These are phyloP conservation scores for Diphasiastrum complanatum DNA, from an alignment of 83 land plant genomes.

Conservation along the genomic window DNA sequence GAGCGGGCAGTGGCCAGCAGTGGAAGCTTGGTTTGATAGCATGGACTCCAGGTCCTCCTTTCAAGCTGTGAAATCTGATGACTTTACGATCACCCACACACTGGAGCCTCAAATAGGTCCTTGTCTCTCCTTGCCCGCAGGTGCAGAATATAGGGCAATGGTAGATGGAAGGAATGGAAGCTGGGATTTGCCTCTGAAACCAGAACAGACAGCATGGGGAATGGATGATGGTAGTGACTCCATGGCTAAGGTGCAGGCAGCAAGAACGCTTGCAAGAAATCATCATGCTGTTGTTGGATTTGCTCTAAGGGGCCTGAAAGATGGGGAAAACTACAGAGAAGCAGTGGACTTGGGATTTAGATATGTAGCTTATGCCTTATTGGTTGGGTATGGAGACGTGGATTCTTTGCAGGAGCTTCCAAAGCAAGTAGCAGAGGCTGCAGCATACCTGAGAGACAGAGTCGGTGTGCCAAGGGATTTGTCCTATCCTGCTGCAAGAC, in stretches of 20 bases:
- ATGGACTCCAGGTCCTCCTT: slow-evolving; percentile 31
- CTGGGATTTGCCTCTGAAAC: slow-evolving; percentile 35
- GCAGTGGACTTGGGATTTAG: slow-evolving; percentile 27
- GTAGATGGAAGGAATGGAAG: slow-evolving; percentile 30
- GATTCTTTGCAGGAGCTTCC: slow-evolving; percentile 1
- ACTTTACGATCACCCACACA: slow-evolving; percentile 34
- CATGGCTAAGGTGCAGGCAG: slow-evolving; percentile 26
- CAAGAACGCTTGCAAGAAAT: slow-evolving; percentile 22
- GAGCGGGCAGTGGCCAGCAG: slow-evolving; percentile 25
- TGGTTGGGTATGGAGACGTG: slow-evolving; percentile 22
- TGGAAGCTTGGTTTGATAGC: slow-evolving; percentile 32
- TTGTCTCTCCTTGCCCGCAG: slow-evolving; percentile 21
- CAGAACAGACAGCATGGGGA: slow-evolving; percentile 37
- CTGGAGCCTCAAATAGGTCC: slow-evolving; percentile 41
- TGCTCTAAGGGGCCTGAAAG: slow-evolving; percentile 21
- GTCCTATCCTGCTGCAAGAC: slow-evolving; percentile 37
- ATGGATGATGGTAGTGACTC: slow-evolving; percentile 31
- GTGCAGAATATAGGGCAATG: slow-evolving; percentile 30
- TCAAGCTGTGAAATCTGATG: slow-evolving; percentile 37
- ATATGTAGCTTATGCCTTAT: slow-evolving; percentile 29
- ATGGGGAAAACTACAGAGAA: slow-evolving; percentile 7
- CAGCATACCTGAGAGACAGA: slow-evolving; percentile 32
- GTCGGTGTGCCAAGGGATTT: slow-evolving; percentile 37
- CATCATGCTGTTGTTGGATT: slow-evolving; percentile 32
- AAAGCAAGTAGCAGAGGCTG: slow-evolving; percentile 19